Conservation (phyloP, 192 early-diverging fungal genomes). For the Phycomyces blakesleeanus region DNA sequence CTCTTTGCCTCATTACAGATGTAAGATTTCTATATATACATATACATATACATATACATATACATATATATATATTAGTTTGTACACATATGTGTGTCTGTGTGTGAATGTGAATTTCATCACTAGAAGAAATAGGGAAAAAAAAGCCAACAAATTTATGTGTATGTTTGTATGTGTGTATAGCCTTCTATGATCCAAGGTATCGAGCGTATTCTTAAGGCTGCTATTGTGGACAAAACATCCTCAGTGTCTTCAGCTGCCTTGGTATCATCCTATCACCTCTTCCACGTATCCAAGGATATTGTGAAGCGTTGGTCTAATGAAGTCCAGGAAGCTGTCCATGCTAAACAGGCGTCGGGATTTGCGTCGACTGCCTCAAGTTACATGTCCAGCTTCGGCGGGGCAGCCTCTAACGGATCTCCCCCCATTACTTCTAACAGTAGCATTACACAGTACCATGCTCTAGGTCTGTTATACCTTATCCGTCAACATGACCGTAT, state of each 20-base stretch:
- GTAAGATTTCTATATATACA: slow-evolving; percentile 43
- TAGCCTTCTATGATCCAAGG: slow-evolving; percentile 92
- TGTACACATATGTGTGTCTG: too few species aligned
- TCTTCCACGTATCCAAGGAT: slow-evolving; percentile 83
- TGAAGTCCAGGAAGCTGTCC: slow-evolving; percentile 93
- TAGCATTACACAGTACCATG: slow-evolving; percentile 96
- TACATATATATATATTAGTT: background rate
- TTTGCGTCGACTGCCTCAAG: slow-evolving; percentile 44
- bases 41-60: background rate
- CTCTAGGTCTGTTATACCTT: slow-evolving; percentile 90
- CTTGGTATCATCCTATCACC: slow-evolving; percentile 85
- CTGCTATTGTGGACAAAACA: slow-evolving; percentile 94
- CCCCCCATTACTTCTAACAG: slow-evolving; percentile 59
- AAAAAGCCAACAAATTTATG: too few species aligned
- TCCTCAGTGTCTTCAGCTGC: slow-evolving; percentile 86
- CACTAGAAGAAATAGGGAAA: background rate
- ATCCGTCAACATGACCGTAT: slow-evolving; percentile 97
- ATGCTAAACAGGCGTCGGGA: slow-evolving; percentile 65
- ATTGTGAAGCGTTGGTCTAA: slow-evolving; percentile 95
- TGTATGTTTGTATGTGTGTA: too few species aligned
- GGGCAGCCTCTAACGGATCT: slow-evolving; percentile 33
- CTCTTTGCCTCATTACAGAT: slow-evolving; percentile 93
- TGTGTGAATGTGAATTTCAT: background rate
- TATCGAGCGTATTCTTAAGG: slow-evolving; percentile 95
- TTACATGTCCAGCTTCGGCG: slow-evolving; percentile 52